Percentiles rank a stretch among this genome's conserved stretches.
Conservation (phyloP, 331 rosid genomes). For the Malus hybrid region DNA sequence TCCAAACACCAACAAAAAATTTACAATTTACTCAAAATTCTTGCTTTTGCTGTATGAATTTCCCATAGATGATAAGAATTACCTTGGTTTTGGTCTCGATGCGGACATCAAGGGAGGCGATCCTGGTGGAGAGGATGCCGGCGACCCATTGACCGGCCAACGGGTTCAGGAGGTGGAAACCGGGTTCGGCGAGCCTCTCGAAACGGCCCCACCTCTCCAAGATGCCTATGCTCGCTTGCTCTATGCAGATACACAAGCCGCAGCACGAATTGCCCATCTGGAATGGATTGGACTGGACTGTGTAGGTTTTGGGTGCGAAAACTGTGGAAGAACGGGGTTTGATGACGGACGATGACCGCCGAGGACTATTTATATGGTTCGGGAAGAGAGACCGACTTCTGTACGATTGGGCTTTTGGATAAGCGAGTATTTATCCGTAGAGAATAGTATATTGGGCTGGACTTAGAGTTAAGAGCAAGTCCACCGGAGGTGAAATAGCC, state of each 20-base stretch:
- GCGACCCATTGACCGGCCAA: constrained; percentile 75
- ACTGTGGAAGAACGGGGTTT: neutral
- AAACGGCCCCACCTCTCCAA: constrained; percentile 94
- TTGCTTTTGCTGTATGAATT: neutral
- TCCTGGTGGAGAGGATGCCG: constrained; percentile 72
- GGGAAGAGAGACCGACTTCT: neutral
- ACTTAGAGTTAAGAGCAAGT: neutral
- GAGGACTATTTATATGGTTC: neutral
- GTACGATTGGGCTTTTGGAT: neutral
- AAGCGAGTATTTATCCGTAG: too few species aligned
- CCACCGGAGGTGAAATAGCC: too few species aligned
- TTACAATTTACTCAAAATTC: neutral
- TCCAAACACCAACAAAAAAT: neutral
- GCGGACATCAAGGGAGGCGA: constrained; percentile 77
- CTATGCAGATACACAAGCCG: constrained; percentile 44
- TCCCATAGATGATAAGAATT: neutral
- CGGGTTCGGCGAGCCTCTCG: constrained; percentile 62
- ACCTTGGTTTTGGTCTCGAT: constrained; percentile 97
- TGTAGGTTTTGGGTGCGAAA: neutral
- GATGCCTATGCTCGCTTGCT: constrained; percentile 61
- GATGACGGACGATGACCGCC: neutral
- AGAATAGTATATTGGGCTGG: neutral
- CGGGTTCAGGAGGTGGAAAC: constrained; percentile 76
- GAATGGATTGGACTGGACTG: neutral
- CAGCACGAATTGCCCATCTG: constrained; percentile 59